Percentiles rank a stretch among this genome's conserved stretches.
Conservation (phyloP, 2,329 filamentous ascomycete genomes). For the Colletotrichum gigasporum region DNA sequence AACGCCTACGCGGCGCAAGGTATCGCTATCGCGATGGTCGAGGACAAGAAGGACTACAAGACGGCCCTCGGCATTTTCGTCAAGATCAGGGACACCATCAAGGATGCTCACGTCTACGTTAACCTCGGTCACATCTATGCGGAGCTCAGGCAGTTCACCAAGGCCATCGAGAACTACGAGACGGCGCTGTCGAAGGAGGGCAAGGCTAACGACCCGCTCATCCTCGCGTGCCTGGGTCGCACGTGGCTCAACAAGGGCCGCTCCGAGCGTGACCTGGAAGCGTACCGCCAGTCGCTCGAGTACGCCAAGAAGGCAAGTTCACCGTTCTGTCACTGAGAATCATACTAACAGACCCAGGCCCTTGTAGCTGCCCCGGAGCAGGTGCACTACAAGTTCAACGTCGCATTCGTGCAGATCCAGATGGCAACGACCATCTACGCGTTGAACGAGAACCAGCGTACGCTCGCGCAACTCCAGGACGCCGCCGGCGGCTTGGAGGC, state of each 20-base stretch:
- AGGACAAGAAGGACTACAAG: slow-evolving; percentile 91
- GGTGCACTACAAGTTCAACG: slow-evolving; percentile 94
- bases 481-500: slow-evolving; percentile 84
- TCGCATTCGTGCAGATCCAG: slow-evolving; percentile 97
- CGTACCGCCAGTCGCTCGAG: slow-evolving; percentile 65
- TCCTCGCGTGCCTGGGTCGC: slow-evolving; percentile 86
- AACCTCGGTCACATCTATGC: slow-evolving; percentile 94
- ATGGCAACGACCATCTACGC: slow-evolving; percentile 83
- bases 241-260: slow-evolving; percentile 87
- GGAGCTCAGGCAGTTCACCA: slow-evolving; percentile 88
- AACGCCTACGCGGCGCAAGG: slow-evolving; percentile 98
- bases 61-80: slow-evolving; percentile 87
- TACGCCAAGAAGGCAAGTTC: slow-evolving; percentile 69
- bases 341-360: slow-evolving; percentile 60
- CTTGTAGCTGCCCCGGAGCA: slow-evolving; percentile 83
- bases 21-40: slow-evolving; percentile 90
- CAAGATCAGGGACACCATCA: slow-evolving; percentile 89
- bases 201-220: slow-evolving; percentile 76
- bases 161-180: slow-evolving; percentile 96
- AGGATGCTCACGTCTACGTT: slow-evolving; percentile 87
- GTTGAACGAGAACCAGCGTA: slow-evolving; percentile 79
- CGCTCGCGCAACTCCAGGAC: slow-evolving; percentile 81
- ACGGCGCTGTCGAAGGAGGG: slow-evolving; percentile 81
- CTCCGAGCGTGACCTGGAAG: slow-evolving; percentile 64
- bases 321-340: neutral